Percentiles rank a stretch among this genome's conserved stretches.
phyloP scores from a whole-genome alignment of 768 basidiomycete genomes.

The Xerocomus potaroensis region DNA sequence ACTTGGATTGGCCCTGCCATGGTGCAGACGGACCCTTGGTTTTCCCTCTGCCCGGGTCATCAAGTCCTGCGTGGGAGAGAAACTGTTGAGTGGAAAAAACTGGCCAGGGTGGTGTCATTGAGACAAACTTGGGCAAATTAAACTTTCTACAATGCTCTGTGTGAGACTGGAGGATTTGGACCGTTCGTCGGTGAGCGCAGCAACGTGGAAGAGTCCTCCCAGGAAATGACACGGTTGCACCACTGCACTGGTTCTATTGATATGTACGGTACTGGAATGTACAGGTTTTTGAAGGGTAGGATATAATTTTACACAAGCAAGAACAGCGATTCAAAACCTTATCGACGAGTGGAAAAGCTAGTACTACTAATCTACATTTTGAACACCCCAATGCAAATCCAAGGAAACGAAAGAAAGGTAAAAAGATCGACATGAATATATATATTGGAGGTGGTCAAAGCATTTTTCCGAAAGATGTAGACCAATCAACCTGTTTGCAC shows the following conservation, averaged over 20 bases:
- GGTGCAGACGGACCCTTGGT: background rate
- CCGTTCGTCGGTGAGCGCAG: background rate
- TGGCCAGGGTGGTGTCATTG: background rate
- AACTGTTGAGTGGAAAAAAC: background rate
- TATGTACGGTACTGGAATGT: background rate
- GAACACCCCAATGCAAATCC: background rate
- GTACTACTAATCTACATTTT: background rate
- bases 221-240: background rate
- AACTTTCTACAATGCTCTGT: background rate
- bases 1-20: too few relatives aligned
- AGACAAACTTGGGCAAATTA: constrained; percentile 1
- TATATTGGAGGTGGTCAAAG: constrained; percentile 1
- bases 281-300: background rate
- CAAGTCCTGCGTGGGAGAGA: background rate
- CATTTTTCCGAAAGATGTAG: background rate
- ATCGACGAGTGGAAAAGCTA: background rate
- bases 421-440: background rate
- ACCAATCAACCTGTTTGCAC: constrained; percentile 23
- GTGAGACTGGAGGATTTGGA: background rate
- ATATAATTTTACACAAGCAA: background rate
- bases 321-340: background rate
- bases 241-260: background rate
- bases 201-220: background rate
- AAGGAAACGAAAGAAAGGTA: background rate
- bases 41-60: background rate